These are phyloP conservation scores for Phoma herbarum DNA, from an alignment of 2,329 filamentous ascomycete genomes.

Conservation along the genomic window DNA sequence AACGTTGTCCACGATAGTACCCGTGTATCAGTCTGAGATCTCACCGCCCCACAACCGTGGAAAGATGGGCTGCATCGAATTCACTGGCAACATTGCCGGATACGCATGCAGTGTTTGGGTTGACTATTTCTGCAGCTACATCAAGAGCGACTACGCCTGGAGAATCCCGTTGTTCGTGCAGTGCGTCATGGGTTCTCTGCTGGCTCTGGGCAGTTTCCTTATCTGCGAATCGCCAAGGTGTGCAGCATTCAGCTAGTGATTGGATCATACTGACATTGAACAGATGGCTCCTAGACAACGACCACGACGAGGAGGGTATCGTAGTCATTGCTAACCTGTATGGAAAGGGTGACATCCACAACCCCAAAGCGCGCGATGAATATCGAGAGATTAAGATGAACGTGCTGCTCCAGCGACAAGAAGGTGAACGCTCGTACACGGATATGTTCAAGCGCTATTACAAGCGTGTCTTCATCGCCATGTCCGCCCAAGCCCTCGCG, in stretches of 20 bases:
- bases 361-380: conserved; percentile 89
- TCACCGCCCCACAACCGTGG: conserved; percentile 96
- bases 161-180: conserved; percentile 89
- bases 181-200: conserved; percentile 88
- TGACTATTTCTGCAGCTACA: conserved; percentile 95
- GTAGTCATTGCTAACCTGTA: conserved; percentile 98
- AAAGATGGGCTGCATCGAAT: conserved; percentile 96
- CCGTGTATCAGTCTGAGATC: conserved; percentile 64
- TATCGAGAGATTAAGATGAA: conserved; percentile 99
- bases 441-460: conserved; percentile 96
- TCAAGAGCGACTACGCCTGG: conserved; percentile 87
- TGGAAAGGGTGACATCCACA: conserved; percentile 93
- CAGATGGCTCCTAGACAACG: conserved; percentile 96
- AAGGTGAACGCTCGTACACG: conserved; percentile 87
- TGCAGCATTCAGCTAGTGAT: conserved; percentile 26
- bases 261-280: conserved; percentile 19
- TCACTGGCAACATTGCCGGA: conserved; percentile 94
- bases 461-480: conserved; percentile 95
- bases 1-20: conserved; percentile 61
- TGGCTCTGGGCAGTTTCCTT: conserved; percentile 85
- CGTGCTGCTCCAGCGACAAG: conserved; percentile 89
- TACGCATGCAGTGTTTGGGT: conserved; percentile 98
- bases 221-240: conserved; percentile 97
- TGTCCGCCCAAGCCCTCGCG: conserved; percentile 95
- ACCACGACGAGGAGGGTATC: conserved; percentile 97